Percentiles rank a stretch among this genome's conserved stretches.
phyloP scores from a whole-genome alignment of 2,329 filamentous ascomycete species.

The Sarocladiaceae sp. region DNA sequence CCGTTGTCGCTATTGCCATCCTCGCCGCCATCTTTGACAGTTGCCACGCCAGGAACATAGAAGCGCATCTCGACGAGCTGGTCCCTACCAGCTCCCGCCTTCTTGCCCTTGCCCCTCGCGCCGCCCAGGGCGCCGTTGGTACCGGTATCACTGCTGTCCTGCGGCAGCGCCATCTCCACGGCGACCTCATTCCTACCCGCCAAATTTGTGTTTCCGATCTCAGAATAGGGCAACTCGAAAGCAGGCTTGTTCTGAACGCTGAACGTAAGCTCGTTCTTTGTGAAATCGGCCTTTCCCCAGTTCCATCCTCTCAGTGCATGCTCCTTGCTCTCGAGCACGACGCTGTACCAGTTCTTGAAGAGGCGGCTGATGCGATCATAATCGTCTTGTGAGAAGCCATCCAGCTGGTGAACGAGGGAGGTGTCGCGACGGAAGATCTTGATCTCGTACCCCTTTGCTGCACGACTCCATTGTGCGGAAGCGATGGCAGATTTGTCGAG shows the following conservation, averaged over 20 bases:
- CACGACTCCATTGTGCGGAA: constrained; percentile 90
- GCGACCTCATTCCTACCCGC: constrained; percentile 97
- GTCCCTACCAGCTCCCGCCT: constrained; percentile 82
- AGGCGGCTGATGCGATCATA: constrained; percentile 86
- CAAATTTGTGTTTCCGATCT: constrained; percentile 96
- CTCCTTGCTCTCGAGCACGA: constrained; percentile 86
- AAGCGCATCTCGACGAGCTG: constrained; percentile 98
- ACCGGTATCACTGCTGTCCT: constrained; percentile 66
- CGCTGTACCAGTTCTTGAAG: constrained; percentile 98
- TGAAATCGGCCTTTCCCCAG: constrained; percentile 97
- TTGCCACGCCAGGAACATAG: constrained; percentile 90
- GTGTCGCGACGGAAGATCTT: constrained; percentile 84
- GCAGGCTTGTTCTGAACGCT: constrained; percentile 95
- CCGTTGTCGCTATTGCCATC: constrained; percentile 60
- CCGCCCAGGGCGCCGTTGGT: constrained; percentile 72
- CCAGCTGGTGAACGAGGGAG: constrained; percentile 84
- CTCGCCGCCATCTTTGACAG: constrained; percentile 70
- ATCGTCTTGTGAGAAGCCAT: constrained; percentile 94
- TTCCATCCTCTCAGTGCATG: constrained; percentile 97
- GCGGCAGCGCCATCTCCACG: constrained; percentile 81
- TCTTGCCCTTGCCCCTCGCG: constrained; percentile 74
- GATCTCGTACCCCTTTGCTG: constrained; percentile 86
- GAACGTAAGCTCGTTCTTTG: constrained; percentile 91
- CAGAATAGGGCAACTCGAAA: constrained; percentile 95
- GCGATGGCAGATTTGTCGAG: constrained; percentile 83